Percentiles rank a stretch among this genome's conserved stretches.
phyloP scores from a whole-genome alignment of 495 filamentous ascomycete genomes.

The Hypoxylon trugodes region DNA sequence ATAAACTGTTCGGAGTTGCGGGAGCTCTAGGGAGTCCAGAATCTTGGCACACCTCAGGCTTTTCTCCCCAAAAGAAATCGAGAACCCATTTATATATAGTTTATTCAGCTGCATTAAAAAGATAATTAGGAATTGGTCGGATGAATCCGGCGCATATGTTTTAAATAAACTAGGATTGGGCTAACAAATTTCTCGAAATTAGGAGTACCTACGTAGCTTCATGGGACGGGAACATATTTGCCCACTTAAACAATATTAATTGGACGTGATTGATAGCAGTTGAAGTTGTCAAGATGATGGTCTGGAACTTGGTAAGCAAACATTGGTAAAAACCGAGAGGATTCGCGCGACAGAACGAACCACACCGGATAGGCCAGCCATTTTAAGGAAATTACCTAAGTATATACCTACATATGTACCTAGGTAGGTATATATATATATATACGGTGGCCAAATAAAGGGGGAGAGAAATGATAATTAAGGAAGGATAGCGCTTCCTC shows the following conservation, averaged over 20 bases:
- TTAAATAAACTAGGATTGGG: not conserved
- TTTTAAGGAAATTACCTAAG: no score
- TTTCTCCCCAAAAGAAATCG: slow-evolving; percentile 20
- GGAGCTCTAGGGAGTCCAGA: slow-evolving; percentile 28
- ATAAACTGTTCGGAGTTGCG: slow-evolving; percentile 34
- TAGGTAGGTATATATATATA: no score
- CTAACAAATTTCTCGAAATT: not conserved
- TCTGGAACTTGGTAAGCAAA: slow-evolving; percentile 4
- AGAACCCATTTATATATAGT: no score
- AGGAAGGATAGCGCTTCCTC: no score
- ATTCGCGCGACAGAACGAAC: no score
- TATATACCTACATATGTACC: not conserved
- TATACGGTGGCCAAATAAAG: not conserved
- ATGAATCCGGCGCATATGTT: slow-evolving; percentile 5
- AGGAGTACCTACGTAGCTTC: not conserved
- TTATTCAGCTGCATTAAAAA: no score
- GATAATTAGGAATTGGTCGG: slow-evolving; percentile 4
- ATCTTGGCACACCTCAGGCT: slow-evolving; percentile 27
- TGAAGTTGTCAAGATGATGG: not conserved
- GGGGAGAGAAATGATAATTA: not conserved
- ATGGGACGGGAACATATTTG: not conserved
- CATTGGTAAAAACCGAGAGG: not conserved
- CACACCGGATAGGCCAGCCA: no score
- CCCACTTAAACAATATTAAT: slow-evolving; percentile 3
- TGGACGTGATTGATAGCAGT: not conserved